Conservation (phyloP, 805 yeast species). For the Candida hispaniensis region DNA sequence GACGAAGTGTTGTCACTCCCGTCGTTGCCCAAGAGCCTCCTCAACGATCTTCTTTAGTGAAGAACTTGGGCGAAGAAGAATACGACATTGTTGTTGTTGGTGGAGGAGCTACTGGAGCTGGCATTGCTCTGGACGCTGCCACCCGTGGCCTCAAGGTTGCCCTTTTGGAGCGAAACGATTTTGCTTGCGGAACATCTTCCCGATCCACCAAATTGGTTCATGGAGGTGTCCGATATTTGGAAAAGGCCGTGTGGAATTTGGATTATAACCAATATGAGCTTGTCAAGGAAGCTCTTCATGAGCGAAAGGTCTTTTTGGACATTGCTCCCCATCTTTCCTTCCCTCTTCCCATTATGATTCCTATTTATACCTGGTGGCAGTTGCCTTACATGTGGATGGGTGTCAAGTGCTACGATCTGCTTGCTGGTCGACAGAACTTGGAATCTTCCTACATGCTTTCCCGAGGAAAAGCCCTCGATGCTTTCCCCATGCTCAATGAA, state of each 20-base stretch:
- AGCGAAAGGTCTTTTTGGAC: slow-evolving; percentile 72
- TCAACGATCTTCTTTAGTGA: slow-evolving; percentile 24
- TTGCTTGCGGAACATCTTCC: slow-evolving; percentile 87
- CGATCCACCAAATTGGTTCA: slow-evolving; percentile 94
- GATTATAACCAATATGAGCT: slow-evolving; percentile 82
- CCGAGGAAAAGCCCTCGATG: slow-evolving; percentile 51
- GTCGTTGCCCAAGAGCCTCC: slow-evolving; percentile 22
- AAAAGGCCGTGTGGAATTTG: slow-evolving; percentile 86
- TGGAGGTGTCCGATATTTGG: slow-evolving; percentile 93
- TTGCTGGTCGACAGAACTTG: slow-evolving; percentile 83
- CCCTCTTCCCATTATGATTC: slow-evolving; percentile 85
- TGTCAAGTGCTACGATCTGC: slow-evolving; percentile 80
- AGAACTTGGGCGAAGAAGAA: slow-evolving; percentile 33
- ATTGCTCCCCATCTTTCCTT: slow-evolving; percentile 88
- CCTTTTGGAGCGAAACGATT: slow-evolving; percentile 76
- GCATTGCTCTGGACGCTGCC: slow-evolving; percentile 84
- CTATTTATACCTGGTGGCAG: slow-evolving; percentile 95
- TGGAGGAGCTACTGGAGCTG: slow-evolving; percentile 95
- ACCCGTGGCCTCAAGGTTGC: slow-evolving; percentile 86
- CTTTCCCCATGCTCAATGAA: slow-evolving; percentile 79
- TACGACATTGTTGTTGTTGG: slow-evolving; percentile 83
- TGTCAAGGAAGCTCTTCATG: slow-evolving; percentile 81
- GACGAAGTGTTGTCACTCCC: slow-evolving; percentile 7
- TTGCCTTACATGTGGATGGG: slow-evolving; percentile 89
- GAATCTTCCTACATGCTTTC: slow-evolving; percentile 65